Evolutionary conservation across 495 filamentous ascomycete genomes (phyloP).

Genomic region (Penicillium bovifimosum): DNA sequence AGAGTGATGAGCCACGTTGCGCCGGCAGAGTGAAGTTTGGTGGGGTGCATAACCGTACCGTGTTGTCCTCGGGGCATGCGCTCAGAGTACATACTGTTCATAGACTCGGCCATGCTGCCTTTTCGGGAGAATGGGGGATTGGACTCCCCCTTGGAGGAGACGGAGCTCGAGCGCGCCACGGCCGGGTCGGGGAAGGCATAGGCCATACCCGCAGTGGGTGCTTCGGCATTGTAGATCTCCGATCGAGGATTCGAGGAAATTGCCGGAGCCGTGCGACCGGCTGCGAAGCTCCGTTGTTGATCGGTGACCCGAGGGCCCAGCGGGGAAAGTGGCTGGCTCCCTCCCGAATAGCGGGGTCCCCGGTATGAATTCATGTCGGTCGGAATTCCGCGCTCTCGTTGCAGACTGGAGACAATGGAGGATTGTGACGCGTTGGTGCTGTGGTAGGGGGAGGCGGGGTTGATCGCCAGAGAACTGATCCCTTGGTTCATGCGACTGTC

Average conservation of each 20-base stretch:
- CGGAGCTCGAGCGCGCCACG: slow-evolving; percentile 48
- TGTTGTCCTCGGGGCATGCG: slow-evolving; percentile 67
- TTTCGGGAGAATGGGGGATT: slow-evolving; percentile 53
- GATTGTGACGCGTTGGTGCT: slow-evolving; percentile 73
- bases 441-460: slow-evolving; percentile 61
- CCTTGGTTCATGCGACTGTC: slow-evolving; percentile 69
- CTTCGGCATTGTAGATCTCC: slow-evolving; percentile 71
- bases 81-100: slow-evolving; percentile 72
- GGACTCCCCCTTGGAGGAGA: slow-evolving; percentile 50
- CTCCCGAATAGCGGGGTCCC: slow-evolving; percentile 45
- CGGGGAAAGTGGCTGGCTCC: slow-evolving; percentile 42
- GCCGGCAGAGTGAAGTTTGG: no score
- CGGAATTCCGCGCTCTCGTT: slow-evolving; percentile 49
- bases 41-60: slow-evolving; percentile 26
- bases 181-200: slow-evolving; percentile 81
- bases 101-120: slow-evolving; percentile 66
- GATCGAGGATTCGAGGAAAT: slow-evolving; percentile 74
- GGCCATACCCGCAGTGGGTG: slow-evolving; percentile 74
- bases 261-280: slow-evolving; percentile 62
- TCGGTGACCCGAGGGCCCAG: slow-evolving; percentile 39
- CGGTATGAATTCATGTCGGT: slow-evolving; percentile 52
- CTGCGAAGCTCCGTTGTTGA: slow-evolving; percentile 49
- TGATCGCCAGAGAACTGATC: slow-evolving; percentile 63
- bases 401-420: slow-evolving; percentile 62
- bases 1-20: background rate